Evolutionary conservation across 2,329 filamentous ascomycete genomes (phyloP).

Genomic region (Pseudopithomyces chartarum): DNA sequence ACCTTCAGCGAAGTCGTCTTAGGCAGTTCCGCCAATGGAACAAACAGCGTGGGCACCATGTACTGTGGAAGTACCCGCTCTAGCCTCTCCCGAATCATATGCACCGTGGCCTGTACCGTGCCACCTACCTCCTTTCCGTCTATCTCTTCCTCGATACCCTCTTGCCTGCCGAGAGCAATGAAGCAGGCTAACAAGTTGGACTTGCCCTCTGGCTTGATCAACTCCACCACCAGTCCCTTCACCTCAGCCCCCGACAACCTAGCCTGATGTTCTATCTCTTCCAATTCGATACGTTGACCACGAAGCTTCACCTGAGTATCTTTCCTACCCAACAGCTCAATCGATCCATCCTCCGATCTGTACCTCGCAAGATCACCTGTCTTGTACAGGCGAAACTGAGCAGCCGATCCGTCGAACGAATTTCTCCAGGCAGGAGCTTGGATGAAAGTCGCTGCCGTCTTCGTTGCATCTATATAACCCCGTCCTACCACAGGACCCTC

Average conservation of each 20-base stretch:
- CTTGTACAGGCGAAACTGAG: constrained; percentile 4
- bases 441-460: constrained; percentile 15
- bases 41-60: not conserved
- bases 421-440: not conserved
- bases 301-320: constrained; percentile 17
- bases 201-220: not conserved
- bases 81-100: too few species aligned
- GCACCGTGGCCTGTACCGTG: not conserved
- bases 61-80: not conserved
- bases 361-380: constrained; percentile 4
- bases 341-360: not conserved
- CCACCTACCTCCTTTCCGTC: not conserved
- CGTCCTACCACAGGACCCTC: constrained; percentile 53
- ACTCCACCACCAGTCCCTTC: too few species aligned
- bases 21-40: not conserved
- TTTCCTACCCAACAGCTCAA: constrained; percentile 1
- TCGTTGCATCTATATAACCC: constrained; percentile 14
- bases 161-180: not conserved
- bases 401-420: not conserved
- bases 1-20: not conserved
- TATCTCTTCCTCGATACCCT: not conserved
- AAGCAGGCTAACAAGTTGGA: not conserved
- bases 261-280: constrained; percentile 25
- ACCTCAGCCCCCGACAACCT: not conserved
- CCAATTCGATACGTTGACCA: constrained; percentile 19